Evolutionary conservation across 2,329 filamentous ascomycete genomes (phyloP), one percentile per base, ranked within the genome.

Genomic region (Dothistroma pini): DNA sequence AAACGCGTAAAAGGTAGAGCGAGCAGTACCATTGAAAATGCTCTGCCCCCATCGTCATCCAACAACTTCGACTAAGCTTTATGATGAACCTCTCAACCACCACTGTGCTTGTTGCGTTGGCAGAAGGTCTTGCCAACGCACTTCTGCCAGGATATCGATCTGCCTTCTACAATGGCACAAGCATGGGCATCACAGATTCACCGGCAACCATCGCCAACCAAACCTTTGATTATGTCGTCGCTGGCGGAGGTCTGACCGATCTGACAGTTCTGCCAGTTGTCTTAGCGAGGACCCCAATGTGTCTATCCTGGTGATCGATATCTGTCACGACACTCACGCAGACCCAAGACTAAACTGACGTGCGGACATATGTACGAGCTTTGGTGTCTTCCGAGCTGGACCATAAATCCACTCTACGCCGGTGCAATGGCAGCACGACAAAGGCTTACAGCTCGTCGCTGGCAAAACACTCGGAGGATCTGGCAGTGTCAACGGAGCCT

Each of bases 391-490:
- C 14, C n/a, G 61, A 65, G 1, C 62, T 70, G 5, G 68, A 69
- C 22, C 66, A 68, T 54, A 57, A n/a, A 59, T 67, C 22, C 60
- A 57, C 31, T 68, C 67, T 1, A 68, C 62, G 4, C 69, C 69
- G 9, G 56, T 71, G 16, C 29, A 56, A 22, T 68, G 64, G 64
- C 67, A 70, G 55, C 61, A 69, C 49, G 53, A 59, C 49, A 55
- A 56, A 0, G 47, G 44, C 29, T 63, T 69, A 7, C 65, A 61
- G 8, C 59, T 71, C 12, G 67, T 67, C 21, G 68, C 69, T 4
- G 69, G 69, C 49, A 69, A 65, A 56, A 70, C 63, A 9, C 67
- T 70, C 8, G 69, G 69, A 34, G 69, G 69, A 1, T 68, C 63
- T 50, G 68, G 63, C 48, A 66, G 64, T 34, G 59, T 71, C 21